Base-by-base conservation (phyloP, 441 rosid species). In the Hura crepitans region DNA sequence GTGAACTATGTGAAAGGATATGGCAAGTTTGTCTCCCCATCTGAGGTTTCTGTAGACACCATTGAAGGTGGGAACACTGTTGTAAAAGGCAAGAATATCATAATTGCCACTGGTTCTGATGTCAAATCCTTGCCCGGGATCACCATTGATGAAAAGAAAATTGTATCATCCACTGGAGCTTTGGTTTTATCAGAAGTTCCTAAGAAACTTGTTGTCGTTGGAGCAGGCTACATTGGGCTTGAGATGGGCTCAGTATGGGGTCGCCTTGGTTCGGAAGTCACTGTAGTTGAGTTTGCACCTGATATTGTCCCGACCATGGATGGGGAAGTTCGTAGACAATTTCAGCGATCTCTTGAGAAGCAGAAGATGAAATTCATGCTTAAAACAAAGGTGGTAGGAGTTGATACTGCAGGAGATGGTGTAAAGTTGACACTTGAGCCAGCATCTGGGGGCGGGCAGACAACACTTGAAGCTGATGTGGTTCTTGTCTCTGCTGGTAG, bases 241-340 rank as follows among this genome's bases (percentile, higher is more conserved):
- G 98, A 95, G 91, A 86, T 95, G 98, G 99, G 98, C 46, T 95
- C 99, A 18, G 98, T 92, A 1, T 92, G 98, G 98, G 87, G 85
- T 37, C 83, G 98, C 28, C 83, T 95, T 2, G 99, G 98, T 43
- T 95, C 98, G 27, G 96, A 89, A 79, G 99, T 95, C 55, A 92
- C 99, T 15, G 99, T 95, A 66, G 97, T 95, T 72, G 99, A 95
- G 86, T 95, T 92, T 83, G 97, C 90, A n/a, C 71, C 93, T 0
- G 99, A 95, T 75, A 92, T 95, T 6, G 98, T 95, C 39, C 99
- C 99, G 33, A 68, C 89, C 71, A 88, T 92, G 99, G 99, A 95
- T 79, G 97, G 86, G 54, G 99, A 95, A 78, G 70, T 95, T 77
- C 92, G 99, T 68, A 89, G 86, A 84, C 98, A 95, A 82, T 95